Percentiles rank a stretch among this genome's conserved stretches.
Evolutionary conservation across 441 rosid species (phyloP).

Genomic region (Aleurites moluccanus): DNA sequence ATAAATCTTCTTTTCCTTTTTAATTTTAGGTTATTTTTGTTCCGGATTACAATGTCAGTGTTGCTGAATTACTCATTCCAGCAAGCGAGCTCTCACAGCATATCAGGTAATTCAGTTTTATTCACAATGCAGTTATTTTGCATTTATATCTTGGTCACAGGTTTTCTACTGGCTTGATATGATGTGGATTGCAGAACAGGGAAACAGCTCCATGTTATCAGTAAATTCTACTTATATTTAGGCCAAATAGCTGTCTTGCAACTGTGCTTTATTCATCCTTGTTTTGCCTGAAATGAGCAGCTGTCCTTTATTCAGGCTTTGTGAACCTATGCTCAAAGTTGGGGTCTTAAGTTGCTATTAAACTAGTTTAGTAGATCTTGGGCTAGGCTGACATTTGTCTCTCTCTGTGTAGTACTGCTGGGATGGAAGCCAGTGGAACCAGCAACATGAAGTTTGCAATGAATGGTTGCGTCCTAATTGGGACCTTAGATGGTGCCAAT

Average conservation of each 20-base stretch:
- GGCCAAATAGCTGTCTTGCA: neutral
- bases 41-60: slow-evolving; percentile 96
- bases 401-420: slow-evolving; percentile 68
- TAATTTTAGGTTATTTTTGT: slow-evolving; percentile 74
- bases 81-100: slow-evolving; percentile 98
- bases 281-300: slow-evolving; percentile 9
- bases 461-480: slow-evolving; percentile 91
- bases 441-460: slow-evolving; percentile 99
- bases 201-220: neutral
- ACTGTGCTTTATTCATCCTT: neutral
- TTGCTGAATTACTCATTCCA: slow-evolving; percentile 94
- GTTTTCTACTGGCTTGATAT: slow-evolving; percentile 4
- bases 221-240: neutral
- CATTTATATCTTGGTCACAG: neutral
- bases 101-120: slow-evolving; percentile 66
- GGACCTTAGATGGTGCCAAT: slow-evolving; percentile 97
- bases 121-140: neutral
- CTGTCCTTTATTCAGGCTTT: neutral
- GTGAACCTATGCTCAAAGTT: too few relatives aligned
- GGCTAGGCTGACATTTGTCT: neutral
- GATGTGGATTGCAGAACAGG: neutral
- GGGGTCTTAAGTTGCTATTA: neutral
- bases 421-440: slow-evolving; percentile 99
- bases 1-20: neutral
- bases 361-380: neutral